Conservation (phyloP, 331 rosid species). For the Quercus tomentella region DNA sequence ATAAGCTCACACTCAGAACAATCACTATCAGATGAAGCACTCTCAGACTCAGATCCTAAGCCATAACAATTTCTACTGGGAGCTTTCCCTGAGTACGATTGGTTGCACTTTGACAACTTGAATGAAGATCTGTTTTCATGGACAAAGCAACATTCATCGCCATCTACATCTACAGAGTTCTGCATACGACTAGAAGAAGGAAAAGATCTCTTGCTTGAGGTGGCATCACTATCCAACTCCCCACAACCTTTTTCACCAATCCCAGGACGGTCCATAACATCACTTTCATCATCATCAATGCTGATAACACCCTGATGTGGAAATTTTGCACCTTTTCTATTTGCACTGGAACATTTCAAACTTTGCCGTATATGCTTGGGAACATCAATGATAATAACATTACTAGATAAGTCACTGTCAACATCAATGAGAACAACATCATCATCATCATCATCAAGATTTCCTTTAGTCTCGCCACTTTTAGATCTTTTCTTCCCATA, state of each 20-base stretch:
- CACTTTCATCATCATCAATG: slow-evolving; percentile 59
- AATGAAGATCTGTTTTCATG: slow-evolving; percentile 35
- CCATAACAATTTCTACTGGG: slow-evolving; percentile 49
- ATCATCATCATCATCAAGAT: slow-evolving; percentile 4
- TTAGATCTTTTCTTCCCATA: slow-evolving; percentile 36
- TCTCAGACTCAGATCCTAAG: slow-evolving; percentile 25
- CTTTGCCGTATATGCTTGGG: slow-evolving; percentile 22
- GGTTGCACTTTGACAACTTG: slow-evolving; percentile 32
- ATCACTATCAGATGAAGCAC: slow-evolving; percentile 58
- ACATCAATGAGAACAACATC: slow-evolving; percentile 56
- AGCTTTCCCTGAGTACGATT: slow-evolving; percentile 29
- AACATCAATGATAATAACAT: slow-evolving; percentile 49
- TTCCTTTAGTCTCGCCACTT: slow-evolving; percentile 31
- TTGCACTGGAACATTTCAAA: slow-evolving; percentile 28
- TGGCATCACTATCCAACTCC: slow-evolving; percentile 80
- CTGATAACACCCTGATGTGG: slow-evolving; percentile 46
- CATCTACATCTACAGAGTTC: slow-evolving; percentile 27
- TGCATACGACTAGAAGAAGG: slow-evolving; percentile 19
- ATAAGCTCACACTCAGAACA: slow-evolving; percentile 79
- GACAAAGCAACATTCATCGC: slow-evolving; percentile 32
- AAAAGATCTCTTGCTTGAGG: slow-evolving; percentile 51
- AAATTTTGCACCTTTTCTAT: slow-evolving; percentile 30
- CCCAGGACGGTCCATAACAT: slow-evolving; percentile 23
- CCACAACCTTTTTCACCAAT: slow-evolving; percentile 38
- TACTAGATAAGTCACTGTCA: slow-evolving; percentile 53